A percentile compares a stretch with the other conserved stretches of the same genome.
These are phyloP conservation scores for Platismatia glauca DNA, from an alignment of 495 filamentous ascomycete genomes.

Conservation along the genomic window DNA sequence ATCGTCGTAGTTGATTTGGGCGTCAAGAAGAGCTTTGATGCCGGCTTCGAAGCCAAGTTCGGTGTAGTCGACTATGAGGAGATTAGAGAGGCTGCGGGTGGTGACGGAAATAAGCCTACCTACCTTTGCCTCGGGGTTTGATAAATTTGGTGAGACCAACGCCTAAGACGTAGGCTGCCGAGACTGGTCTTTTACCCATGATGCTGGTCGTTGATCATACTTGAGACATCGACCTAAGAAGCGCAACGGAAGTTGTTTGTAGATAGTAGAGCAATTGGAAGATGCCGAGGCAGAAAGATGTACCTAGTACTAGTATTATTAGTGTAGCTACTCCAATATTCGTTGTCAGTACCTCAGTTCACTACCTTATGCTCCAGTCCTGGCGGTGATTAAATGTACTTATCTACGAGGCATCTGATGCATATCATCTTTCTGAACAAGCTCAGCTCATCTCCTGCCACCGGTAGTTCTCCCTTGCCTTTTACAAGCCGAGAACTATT, in stretches of 20 bases:
- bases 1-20: slow-evolving; percentile 91
- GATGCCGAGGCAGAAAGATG: too few relatives aligned
- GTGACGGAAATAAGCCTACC: not conserved
- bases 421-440: too few relatives aligned
- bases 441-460: too few relatives aligned
- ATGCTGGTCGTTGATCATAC: not conserved
- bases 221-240: too few relatives aligned
- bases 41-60: slow-evolving; percentile 93
- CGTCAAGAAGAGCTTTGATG: slow-evolving; percentile 91
- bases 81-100: slow-evolving; percentile 25
- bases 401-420: too few relatives aligned
- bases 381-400: not conserved
- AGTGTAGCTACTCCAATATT: too few relatives aligned
- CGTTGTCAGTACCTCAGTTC: too few relatives aligned
- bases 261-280: too few relatives aligned
- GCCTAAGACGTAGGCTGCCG: slow-evolving; percentile 78
- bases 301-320: too few relatives aligned
- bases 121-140: slow-evolving; percentile 82
- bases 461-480: too few relatives aligned
- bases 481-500: too few relatives aligned
- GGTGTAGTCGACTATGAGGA: slow-evolving; percentile 53
- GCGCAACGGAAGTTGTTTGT: too few relatives aligned
- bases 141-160: slow-evolving; percentile 99
- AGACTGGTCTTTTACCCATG: slow-evolving; percentile 44
- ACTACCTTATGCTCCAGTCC: not conserved